These are phyloP conservation scores for Lactarius psammicola DNA, from an alignment of 768 basidiomycete genomes.

Conservation along the genomic window DNA sequence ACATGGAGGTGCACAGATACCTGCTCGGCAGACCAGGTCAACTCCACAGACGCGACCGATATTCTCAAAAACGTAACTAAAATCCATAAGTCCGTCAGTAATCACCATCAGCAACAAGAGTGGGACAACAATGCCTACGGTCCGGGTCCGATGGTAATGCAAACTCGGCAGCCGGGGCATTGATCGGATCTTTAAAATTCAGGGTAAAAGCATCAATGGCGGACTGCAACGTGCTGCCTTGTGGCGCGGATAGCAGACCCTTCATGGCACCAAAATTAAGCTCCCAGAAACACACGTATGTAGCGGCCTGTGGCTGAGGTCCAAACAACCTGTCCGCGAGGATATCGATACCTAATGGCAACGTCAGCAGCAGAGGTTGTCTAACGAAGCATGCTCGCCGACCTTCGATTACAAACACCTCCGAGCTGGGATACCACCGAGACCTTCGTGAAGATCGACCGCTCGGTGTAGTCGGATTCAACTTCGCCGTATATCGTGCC, in stretches of 20 bases:
- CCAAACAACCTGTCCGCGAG: slow-evolving; percentile 87
- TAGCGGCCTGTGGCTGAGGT: slow-evolving; percentile 75
- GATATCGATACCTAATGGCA: slow-evolving; percentile 62
- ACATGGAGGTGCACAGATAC: slow-evolving; percentile 56
- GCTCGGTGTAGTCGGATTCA: slow-evolving; percentile 46
- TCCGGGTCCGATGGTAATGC: slow-evolving; percentile 69
- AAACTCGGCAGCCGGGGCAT: slow-evolving; percentile 76
- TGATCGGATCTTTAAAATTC: slow-evolving; percentile 73
- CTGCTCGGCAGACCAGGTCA: slow-evolving; percentile 52
- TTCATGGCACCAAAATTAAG: slow-evolving; percentile 67
- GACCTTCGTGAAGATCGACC: slow-evolving; percentile 36
- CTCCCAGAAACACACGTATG: slow-evolving; percentile 95
- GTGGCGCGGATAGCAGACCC: slow-evolving; percentile 51
- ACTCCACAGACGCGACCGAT: slow-evolving; percentile 50
- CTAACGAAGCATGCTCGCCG: neutral
- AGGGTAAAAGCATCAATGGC: slow-evolving; percentile 58
- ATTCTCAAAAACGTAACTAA: slow-evolving; percentile 86
- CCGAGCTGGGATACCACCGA: slow-evolving; percentile 31
- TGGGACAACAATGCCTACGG: slow-evolving; percentile 46
- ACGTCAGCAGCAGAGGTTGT: neutral
- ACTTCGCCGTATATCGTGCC: slow-evolving; percentile 57
- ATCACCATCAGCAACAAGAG: neutral
- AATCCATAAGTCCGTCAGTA: slow-evolving; percentile 1
- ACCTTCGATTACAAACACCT: slow-evolving; percentile 53
- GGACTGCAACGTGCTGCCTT: slow-evolving; percentile 50